Conservation (phyloP, 2,329 filamentous ascomycete species). For the Aspergillus sp. region DNA sequence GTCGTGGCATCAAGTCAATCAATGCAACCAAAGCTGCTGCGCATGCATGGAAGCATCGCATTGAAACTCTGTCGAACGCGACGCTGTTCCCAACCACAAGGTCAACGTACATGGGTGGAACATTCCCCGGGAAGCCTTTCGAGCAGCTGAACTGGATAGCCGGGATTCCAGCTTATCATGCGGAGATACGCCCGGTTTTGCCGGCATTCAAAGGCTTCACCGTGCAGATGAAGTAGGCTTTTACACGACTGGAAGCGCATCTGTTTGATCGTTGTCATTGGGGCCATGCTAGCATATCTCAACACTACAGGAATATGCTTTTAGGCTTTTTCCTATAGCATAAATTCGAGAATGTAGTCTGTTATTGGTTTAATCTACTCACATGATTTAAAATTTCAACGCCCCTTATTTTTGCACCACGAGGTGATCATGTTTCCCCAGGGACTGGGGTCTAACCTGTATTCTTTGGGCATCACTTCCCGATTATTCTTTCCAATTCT, state of each 20-base stretch:
- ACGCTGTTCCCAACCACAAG: conserved; percentile 51
- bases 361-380: too few relatives aligned
- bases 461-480: background rate
- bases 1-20: conserved; percentile 50
- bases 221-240: background rate
- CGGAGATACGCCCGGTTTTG: conserved; percentile 14
- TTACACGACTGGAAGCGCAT: background rate
- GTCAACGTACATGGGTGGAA: conserved; percentile 59
- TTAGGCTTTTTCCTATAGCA: too few relatives aligned
- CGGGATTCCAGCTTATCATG: conserved; percentile 19
- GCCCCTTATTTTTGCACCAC: too few relatives aligned
- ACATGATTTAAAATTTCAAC: too few relatives aligned
- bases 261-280: too few relatives aligned
- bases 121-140: conserved; percentile 53
- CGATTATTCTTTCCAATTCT: background rate
- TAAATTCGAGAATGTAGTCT: too few relatives aligned
- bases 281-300: too few relatives aligned
- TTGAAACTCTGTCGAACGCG: conserved; percentile 48
- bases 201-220: conserved; percentile 8
- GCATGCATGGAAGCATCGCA: conserved; percentile 50
- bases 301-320: too few relatives aligned
- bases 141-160: conserved; percentile 51
- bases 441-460: too few relatives aligned
- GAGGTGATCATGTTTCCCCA: too few relatives aligned
- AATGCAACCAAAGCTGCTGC: conserved; percentile 50